Conservation (phyloP, 441 rosid species). For the Metrosideros polymorpha region DNA sequence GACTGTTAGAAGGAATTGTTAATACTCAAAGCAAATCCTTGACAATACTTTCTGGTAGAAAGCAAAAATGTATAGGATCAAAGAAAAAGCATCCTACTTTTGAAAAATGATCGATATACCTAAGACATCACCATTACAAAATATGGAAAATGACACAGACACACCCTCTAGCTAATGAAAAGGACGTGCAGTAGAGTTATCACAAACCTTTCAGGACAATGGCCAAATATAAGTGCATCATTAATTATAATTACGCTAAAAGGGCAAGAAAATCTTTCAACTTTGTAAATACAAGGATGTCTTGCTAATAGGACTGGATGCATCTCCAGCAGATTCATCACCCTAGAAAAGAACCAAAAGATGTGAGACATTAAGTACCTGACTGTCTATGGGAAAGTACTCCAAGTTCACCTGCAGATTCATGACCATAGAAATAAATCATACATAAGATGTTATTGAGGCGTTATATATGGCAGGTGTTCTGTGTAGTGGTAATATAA, state of each 20-base stretch:
- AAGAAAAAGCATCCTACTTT: not conserved
- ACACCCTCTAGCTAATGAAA: not conserved
- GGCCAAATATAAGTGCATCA: not conserved
- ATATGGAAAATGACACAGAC: not conserved
- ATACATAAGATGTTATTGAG: not conserved
- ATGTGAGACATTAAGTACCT: conserved; percentile 18
- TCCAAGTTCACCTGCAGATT: conserved; percentile 62
- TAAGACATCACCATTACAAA: not conserved
- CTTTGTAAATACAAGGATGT: not conserved
- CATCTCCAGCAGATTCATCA: not conserved
- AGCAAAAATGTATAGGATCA: not conserved
- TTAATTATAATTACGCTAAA: not conserved
- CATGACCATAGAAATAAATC: not conserved
- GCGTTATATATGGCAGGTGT: not conserved
- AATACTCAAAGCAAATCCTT: not conserved
- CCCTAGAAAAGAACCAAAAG: not conserved
- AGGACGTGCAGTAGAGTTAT: not conserved
- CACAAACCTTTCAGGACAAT: not conserved
- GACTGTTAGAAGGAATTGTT: not conserved
- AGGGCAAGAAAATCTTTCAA: not conserved
- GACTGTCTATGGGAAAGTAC: conserved; percentile 59
- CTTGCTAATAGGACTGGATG: not conserved
- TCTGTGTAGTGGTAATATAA: not conserved
- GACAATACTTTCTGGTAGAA: not conserved
- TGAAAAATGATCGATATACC: not conserved